phyloP scores from a whole-genome alignment of 2,329 filamentous ascomycete species.

The Claviceps spartinae region DNA sequence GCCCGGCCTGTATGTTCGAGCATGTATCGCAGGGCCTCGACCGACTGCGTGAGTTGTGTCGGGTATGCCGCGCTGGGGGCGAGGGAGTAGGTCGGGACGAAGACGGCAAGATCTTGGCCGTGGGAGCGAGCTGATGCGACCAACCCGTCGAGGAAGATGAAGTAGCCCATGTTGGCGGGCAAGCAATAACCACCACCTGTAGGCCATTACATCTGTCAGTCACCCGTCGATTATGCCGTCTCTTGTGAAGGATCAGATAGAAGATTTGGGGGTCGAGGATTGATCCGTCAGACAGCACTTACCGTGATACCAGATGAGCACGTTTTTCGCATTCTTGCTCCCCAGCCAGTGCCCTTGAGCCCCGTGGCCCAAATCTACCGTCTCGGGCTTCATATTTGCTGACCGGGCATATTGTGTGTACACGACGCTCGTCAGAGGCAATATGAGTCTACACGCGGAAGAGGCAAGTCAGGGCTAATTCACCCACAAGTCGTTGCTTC shows the following conservation, averaged over 20 bases:
- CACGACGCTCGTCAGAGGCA: conserved; percentile 8
- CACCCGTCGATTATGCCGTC: background rate
- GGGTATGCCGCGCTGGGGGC: conserved; percentile 11
- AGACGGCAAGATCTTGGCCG: conserved; percentile 9
- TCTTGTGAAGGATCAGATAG: too few relatives aligned
- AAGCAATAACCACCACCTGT: conserved; percentile 12
- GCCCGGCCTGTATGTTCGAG: conserved; percentile 5
- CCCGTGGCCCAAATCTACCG: conserved; percentile 9
- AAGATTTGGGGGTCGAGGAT: too few relatives aligned
- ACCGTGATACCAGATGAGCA: conserved; percentile 14
- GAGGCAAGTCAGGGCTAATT: too few relatives aligned
- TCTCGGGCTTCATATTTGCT: conserved; percentile 5
- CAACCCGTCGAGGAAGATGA: conserved; percentile 9
- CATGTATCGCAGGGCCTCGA: conserved; percentile 10
- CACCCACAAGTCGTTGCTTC: too few relatives aligned
- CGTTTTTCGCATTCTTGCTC: conserved; percentile 9
- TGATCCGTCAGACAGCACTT: background rate
- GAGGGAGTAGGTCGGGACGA: conserved; percentile 10
- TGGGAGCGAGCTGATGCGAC: conserved; percentile 6
- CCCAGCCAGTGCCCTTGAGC: conserved; percentile 12
- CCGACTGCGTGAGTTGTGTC: conserved; percentile 11
- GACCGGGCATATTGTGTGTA: conserved; percentile 10
- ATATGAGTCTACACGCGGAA: conserved; percentile 6
- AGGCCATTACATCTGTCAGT: background rate
- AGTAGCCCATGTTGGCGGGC: conserved; percentile 10